Percentiles rank a stretch among this genome's conserved stretches.
These are phyloP conservation scores for Diaporthe eres DNA, from an alignment of 2,329 filamentous ascomycete genomes.

Conservation along the genomic window DNA sequence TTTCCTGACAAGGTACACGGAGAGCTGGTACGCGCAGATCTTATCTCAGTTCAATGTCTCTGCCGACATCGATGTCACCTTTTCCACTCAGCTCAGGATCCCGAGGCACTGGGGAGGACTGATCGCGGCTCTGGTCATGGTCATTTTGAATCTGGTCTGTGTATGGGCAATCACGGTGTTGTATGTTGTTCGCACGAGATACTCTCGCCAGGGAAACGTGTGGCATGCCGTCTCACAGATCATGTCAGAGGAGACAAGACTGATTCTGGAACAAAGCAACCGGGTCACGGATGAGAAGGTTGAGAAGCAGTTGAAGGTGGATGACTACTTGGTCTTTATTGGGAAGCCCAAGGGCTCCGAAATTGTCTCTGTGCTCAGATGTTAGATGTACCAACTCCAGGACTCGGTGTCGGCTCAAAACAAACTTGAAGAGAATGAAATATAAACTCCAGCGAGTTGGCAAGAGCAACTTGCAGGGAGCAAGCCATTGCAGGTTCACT, in stretches of 20 bases:
- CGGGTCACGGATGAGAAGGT: neutral
- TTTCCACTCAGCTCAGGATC: neutral
- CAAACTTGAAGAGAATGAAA: no score
- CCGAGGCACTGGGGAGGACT: neutral
- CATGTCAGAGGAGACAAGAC: neutral
- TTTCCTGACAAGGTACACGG: neutral
- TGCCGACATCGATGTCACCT: neutral
- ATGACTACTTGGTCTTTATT: neutral
- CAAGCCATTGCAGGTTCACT: no score
- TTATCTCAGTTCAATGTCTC: neutral
- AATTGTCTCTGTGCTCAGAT: neutral
- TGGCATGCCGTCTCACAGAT: conserved; percentile 3
- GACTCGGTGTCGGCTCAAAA: neutral
- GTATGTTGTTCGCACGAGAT: neutral
- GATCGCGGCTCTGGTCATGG: neutral
- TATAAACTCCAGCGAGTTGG: no score
- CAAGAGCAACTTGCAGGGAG: no score
- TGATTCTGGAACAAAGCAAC: neutral
- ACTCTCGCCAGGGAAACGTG: neutral
- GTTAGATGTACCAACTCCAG: neutral
- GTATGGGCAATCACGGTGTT: neutral
- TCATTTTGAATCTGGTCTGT: neutral
- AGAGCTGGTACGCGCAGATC: conserved; percentile 18
- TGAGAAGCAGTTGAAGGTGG: neutral
- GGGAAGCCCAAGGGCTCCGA: neutral